A percentile compares a stretch with the other conserved stretches of the same genome.
These are phyloP conservation scores for Litsea cubeba DNA, from an alignment of 164 flowering plant genomes.

Conservation along the genomic window DNA sequence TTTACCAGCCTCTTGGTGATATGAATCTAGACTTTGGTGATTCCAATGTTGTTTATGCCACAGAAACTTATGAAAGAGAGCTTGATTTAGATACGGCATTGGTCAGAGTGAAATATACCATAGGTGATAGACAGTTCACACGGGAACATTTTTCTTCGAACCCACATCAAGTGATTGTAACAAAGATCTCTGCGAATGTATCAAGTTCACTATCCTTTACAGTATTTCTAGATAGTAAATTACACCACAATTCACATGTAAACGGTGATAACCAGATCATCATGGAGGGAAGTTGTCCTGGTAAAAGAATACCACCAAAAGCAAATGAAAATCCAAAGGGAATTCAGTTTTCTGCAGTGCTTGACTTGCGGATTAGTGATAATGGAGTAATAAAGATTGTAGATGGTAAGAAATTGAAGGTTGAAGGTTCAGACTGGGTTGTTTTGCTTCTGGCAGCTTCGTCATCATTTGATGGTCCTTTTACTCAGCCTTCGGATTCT, in stretches of 20 bases:
- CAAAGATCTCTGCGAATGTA: constrained; percentile 64
- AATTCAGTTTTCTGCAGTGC: constrained; percentile 63
- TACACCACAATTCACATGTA: constrained; percentile 50
- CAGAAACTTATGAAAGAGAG: constrained; percentile 63
- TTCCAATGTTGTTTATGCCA: constrained; percentile 43
- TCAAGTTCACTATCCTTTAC: constrained; percentile 67
- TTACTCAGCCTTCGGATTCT: constrained; percentile 64
- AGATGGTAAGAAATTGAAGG: constrained; percentile 57
- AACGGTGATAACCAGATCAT: constrained; percentile 53
- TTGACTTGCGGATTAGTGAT: constrained; percentile 61
- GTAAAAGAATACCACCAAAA: constrained; percentile 47
- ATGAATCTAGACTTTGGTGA: constrained; percentile 76
- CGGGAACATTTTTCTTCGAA: constrained; percentile 80
- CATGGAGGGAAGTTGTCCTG: constrained; percentile 79
- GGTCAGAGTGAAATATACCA: constrained; percentile 52
- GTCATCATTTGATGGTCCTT: constrained; percentile 86
- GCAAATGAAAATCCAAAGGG: constrained; percentile 56
- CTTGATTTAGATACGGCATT: constrained; percentile 85
- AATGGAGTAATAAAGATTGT: constrained; percentile 34
- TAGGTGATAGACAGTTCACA: constrained; percentile 51
- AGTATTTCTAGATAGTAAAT: constrained; percentile 67
- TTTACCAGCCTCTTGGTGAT: constrained; percentile 88
- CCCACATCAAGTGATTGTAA: constrained; percentile 80
- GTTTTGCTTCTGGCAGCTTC: constrained; percentile 63
- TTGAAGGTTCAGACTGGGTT: constrained; percentile 69